phyloP scores from a whole-genome alignment of 257 asterid genomes.

The Eustoma russellianum region DNA sequence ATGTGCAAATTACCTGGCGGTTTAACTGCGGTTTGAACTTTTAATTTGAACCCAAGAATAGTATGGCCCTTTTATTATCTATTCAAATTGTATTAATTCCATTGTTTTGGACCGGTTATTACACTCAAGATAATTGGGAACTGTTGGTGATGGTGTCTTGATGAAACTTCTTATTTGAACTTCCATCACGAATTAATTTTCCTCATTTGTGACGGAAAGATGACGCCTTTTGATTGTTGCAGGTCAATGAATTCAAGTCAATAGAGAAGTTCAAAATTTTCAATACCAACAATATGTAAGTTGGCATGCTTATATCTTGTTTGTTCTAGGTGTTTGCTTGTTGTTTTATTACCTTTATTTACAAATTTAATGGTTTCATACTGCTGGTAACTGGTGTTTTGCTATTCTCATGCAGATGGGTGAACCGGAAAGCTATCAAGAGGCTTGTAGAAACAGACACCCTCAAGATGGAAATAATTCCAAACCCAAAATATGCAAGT shows the following conservation, averaged over 20 bases:
- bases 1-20: too few relatives aligned
- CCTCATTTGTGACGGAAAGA: too few relatives aligned
- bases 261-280: conserved; percentile 94
- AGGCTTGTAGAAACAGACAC: conserved; percentile 71
- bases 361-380: background rate
- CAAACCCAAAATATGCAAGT: conserved; percentile 55
- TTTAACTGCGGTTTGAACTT: too few relatives aligned
- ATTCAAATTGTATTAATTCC: too few relatives aligned
- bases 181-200: too few relatives aligned
- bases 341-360: background rate
- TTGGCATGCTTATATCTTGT: background rate
- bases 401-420: conserved; percentile 61
- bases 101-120: too few relatives aligned
- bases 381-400: background rate
- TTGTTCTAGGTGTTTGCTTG: background rate
- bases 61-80: too few relatives aligned
- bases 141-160: background rate
- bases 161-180: too few relatives aligned
- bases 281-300: conserved; percentile 96
- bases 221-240: conserved; percentile 13
- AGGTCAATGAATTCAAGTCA: conserved; percentile 87
- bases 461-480: conserved; percentile 88
- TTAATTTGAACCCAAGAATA: too few relatives aligned
- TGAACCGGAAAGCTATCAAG: conserved; percentile 66
- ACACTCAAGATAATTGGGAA: too few relatives aligned